Evolutionary conservation across 2,329 filamentous ascomycete genomes (phyloP).

Genomic region (Emergomyces orientalis): DNA sequence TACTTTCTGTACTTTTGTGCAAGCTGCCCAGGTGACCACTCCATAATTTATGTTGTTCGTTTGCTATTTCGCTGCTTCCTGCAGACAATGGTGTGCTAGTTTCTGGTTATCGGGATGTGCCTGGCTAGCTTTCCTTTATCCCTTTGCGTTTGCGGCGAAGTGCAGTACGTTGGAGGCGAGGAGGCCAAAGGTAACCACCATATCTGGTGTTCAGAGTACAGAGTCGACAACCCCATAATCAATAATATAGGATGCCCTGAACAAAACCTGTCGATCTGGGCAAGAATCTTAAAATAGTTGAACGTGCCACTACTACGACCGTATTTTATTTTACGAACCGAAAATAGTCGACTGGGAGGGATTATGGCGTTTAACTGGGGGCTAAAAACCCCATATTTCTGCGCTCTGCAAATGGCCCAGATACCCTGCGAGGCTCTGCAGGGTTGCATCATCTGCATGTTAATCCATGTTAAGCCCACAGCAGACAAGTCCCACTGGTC

Average conservation of each 20-base stretch:
- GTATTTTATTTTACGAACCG: neutral
- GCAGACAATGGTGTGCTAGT: conserved; percentile 3
- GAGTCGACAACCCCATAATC: neutral
- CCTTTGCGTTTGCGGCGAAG: neutral
- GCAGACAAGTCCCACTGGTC: neutral
- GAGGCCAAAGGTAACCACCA: neutral
- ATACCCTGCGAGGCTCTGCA: neutral
- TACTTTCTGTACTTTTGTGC: neutral
- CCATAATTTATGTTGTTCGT: neutral
- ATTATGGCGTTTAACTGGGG: conserved; percentile 8
- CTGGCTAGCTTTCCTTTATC: neutral
- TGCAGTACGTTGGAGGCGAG: neutral
- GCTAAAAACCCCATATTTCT: conserved; percentile 5
- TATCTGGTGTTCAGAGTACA: neutral
- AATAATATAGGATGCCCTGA: neutral
- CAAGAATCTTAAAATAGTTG: neutral
- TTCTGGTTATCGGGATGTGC: conserved; percentile 1
- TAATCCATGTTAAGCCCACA: neutral
- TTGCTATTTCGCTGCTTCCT: neutral
- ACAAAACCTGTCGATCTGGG: neutral
- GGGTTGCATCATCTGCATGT: neutral
- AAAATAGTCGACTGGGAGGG: neutral
- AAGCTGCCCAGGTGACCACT: neutral
- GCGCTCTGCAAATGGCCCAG: neutral
- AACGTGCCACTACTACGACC: neutral